Evolutionary conservation across 345 rosid genomes (phyloP).

Genomic region (Trapa incisa): DNA sequence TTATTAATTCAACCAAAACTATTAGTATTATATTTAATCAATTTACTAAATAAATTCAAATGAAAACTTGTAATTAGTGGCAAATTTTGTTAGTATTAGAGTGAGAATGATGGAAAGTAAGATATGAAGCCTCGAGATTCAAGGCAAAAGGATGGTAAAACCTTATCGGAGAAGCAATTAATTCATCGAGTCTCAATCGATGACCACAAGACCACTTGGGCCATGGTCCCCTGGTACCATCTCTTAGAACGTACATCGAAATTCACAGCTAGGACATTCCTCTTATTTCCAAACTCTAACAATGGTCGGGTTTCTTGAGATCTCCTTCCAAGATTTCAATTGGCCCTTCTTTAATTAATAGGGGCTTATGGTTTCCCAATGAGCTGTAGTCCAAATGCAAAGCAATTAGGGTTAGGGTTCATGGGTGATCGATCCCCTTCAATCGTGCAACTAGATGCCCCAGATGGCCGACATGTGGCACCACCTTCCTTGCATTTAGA

Average conservation of each 20-base stretch:
- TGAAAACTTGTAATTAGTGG: no score
- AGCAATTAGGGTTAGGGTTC: conserved; percentile 26
- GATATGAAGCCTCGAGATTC: not conserved
- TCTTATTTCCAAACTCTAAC: conserved; percentile 13
- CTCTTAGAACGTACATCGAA: conserved; percentile 11
- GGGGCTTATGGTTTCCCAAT: conserved; percentile 9
- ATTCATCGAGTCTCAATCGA: not conserved
- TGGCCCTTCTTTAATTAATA: not conserved
- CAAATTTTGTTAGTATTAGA: no score
- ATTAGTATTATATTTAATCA: no score
- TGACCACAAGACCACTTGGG: not conserved
- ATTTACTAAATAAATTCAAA: no score
- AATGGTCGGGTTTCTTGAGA: conserved; percentile 22
- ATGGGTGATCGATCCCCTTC: conserved; percentile 17
- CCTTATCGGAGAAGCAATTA: not conserved
- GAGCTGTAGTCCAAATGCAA: conserved; percentile 28
- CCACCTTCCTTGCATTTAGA: conserved; percentile 12
- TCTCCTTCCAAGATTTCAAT: conserved; percentile 10
- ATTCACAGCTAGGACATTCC: conserved; percentile 23
- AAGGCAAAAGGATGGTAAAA: not conserved
- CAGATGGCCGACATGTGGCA: conserved; percentile 62
- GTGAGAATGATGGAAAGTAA: not conserved
- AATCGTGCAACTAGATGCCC: conserved; percentile 17
- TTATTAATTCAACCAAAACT: no score
- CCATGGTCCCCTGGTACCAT: not conserved